phyloP scores from a whole-genome alignment of 2,329 filamentous ascomycete genomes.

The Fonsecaea multimorphosa region DNA sequence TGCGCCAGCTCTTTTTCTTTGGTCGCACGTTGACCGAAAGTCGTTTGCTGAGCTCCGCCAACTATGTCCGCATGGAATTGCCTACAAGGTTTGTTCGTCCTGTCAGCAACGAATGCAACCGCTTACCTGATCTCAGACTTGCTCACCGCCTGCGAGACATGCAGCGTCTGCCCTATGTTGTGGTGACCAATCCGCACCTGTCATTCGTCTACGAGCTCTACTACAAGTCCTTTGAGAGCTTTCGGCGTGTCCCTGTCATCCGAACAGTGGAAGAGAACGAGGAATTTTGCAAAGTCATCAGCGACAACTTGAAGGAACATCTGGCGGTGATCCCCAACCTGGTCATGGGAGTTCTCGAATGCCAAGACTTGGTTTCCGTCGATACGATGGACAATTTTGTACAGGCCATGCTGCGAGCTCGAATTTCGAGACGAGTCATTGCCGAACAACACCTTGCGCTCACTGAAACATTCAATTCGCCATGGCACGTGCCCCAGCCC shows the following conservation, averaged over 20 bases:
- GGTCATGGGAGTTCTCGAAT: constrained; percentile 92
- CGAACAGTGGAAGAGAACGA: constrained; percentile 90
- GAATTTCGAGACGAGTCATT: constrained; percentile 94
- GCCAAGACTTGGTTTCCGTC: constrained; percentile 78
- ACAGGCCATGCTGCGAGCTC: constrained; percentile 87
- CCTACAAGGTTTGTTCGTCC: constrained; percentile 69
- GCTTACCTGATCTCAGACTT: constrained; percentile 61
- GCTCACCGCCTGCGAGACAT: constrained; percentile 96
- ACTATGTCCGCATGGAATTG: constrained; percentile 95
- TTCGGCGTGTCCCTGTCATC: constrained; percentile 83
- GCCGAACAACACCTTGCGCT: constrained; percentile 96
- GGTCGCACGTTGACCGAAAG: constrained; percentile 89
- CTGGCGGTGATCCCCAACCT: constrained; percentile 92
- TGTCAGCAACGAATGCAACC: background rate
- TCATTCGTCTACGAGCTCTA: constrained; percentile 96
- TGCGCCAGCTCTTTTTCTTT: constrained; percentile 96
- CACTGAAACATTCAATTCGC: constrained; percentile 89
- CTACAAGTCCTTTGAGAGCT: constrained; percentile 91
- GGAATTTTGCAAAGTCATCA: constrained; percentile 78
- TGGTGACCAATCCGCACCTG: constrained; percentile 93
- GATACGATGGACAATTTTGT: constrained; percentile 90
- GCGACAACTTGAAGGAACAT: constrained; percentile 81
- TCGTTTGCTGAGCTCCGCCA: constrained; percentile 89
- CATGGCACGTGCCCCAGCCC: constrained; percentile 84
- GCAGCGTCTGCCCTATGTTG: constrained; percentile 92